Conservation (phyloP, 78 protist genomes). For the Tieghemostelium lacteum region DNA sequence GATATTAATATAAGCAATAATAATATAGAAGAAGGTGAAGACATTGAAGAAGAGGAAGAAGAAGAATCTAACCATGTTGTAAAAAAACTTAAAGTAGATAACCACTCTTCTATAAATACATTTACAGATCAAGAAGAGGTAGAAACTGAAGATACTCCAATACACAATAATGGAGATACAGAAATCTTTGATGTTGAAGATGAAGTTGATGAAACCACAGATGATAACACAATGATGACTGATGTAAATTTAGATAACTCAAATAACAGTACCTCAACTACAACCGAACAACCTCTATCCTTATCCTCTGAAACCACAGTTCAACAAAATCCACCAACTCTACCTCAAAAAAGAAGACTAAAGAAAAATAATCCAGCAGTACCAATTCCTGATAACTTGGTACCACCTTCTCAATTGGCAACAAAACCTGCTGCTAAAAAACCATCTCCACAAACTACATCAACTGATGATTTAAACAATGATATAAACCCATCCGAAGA, state of each 20-base stretch:
- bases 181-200: not conserved
- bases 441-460: too few relatives aligned
- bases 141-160: not conserved
- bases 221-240: not conserved
- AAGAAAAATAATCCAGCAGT: not conserved
- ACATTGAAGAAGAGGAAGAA: not conserved
- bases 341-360: not conserved
- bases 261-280: not conserved
- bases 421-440: not conserved
- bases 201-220: not conserved
- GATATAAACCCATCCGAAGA: too few relatives aligned
- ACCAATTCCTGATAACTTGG: not conserved
- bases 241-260: not conserved
- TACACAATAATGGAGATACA: not conserved
- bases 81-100: conserved; percentile 56
- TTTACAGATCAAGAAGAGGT: conserved; percentile 43
- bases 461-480: too few relatives aligned
- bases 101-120: conserved; percentile 8
- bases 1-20: not conserved
- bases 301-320: not conserved
- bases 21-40: not conserved
- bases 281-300: not conserved
- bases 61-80: conserved; percentile 4
- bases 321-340: too few relatives aligned
- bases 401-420: not conserved